Conservation (phyloP, 2,329 filamentous ascomycete genomes). For the Fusarium mexicanum region DNA sequence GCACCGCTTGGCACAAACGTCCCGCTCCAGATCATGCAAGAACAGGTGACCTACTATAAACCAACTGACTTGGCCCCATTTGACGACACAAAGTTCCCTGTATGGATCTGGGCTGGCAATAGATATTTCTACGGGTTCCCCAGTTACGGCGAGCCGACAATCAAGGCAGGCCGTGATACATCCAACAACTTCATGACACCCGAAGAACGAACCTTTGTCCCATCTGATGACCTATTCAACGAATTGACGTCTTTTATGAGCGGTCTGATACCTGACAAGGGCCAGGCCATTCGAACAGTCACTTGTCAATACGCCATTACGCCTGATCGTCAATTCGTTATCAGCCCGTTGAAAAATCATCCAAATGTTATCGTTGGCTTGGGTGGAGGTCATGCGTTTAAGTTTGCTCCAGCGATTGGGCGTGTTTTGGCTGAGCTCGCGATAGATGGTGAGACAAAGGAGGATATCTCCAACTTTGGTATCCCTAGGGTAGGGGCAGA, state of each 20-base stretch:
- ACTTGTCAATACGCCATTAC: constrained; percentile 43
- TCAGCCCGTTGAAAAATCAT: constrained; percentile 29
- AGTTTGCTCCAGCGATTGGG: constrained; percentile 41
- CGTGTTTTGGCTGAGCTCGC: constrained; percentile 40
- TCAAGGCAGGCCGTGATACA: constrained; percentile 29
- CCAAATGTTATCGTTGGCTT: constrained; percentile 31
- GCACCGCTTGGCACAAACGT: constrained; percentile 17
- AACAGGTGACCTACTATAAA: constrained; percentile 36
- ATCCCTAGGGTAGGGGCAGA: not conserved
- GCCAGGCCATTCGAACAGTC: constrained; percentile 29
- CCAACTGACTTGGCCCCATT: constrained; percentile 4
- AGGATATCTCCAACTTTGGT: constrained; percentile 18
- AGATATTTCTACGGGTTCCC: constrained; percentile 24
- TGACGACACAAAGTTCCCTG: constrained; percentile 18
- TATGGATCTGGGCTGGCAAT: constrained; percentile 31
- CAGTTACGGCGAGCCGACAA: constrained; percentile 26
- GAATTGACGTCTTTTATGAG: constrained; percentile 17
- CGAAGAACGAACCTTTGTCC: constrained; percentile 25
- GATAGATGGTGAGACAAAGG: constrained; percentile 32
- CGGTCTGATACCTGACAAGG: constrained; percentile 17
- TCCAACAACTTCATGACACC: constrained; percentile 29
- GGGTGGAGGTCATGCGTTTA: constrained; percentile 38
- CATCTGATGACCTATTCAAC: not conserved
- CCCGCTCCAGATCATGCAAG: constrained; percentile 33
- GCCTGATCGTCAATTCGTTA: constrained; percentile 38